These are phyloP conservation scores for Leccinum fibrillosum DNA, from an alignment of 768 basidiomycete genomes.

Conservation along the genomic window DNA sequence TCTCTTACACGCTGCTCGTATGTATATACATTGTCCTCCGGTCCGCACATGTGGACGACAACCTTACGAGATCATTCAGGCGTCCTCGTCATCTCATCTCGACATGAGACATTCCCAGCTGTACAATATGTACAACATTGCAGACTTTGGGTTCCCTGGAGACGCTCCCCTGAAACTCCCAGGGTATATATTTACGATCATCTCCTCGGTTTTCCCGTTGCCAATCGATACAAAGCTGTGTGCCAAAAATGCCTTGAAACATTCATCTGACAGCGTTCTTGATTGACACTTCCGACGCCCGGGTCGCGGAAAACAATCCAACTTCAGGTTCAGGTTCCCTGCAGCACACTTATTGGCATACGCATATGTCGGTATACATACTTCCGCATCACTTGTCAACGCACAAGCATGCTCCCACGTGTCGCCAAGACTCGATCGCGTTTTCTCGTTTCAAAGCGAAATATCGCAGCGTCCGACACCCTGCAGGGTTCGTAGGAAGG, in stretches of 20 bases:
- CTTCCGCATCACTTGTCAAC: not conserved
- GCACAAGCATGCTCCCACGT: not conserved
- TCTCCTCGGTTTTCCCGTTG: constrained; percentile 16
- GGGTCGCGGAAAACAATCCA: not conserved
- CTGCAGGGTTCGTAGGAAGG: not conserved
- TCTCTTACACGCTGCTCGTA: not conserved
- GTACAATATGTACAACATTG: not conserved
- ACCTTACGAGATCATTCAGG: not conserved
- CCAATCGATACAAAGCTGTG: constrained; percentile 13
- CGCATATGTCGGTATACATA: not conserved
- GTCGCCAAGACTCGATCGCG: not conserved
- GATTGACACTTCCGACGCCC: constrained; percentile 13
- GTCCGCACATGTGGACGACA: not conserved
- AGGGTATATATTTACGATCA: constrained; percentile 4
- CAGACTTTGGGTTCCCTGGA: not conserved
- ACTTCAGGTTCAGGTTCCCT: not conserved
- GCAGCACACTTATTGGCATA: not conserved
- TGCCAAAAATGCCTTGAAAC: constrained; percentile 18
- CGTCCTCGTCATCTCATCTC: not conserved
- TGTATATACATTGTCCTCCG: not conserved
- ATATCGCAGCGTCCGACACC: not conserved
- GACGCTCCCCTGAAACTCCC: not conserved
- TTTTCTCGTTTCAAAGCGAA: not conserved
- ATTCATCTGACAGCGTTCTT: constrained; percentile 1
- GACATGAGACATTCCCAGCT: not conserved